Percentiles rank a stretch among this genome's conserved stretches.
Conservation (phyloP, 2,329 filamentous ascomycete genomes). For the Colletotrichum shisoi region DNA sequence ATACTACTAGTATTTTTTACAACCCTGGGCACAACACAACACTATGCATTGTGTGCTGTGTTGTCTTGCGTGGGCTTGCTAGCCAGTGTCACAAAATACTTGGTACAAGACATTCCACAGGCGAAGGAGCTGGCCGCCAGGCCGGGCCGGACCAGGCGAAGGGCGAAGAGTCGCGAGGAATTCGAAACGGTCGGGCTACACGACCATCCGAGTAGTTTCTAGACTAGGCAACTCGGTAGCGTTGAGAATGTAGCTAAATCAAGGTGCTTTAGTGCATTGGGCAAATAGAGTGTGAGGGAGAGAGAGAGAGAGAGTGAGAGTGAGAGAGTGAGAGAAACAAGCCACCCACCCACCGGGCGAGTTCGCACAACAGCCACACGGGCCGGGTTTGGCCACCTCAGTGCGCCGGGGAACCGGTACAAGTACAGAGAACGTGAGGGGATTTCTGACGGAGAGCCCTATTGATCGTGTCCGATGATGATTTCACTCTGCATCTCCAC, state of each 20-base stretch:
- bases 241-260: background rate
- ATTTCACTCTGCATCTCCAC: too few species aligned
- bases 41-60: background rate
- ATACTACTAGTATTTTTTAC: too few species aligned
- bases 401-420: background rate
- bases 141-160: background rate
- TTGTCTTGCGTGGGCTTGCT: background rate
- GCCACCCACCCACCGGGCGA: background rate
- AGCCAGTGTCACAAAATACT: background rate
- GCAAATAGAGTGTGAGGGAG: background rate
- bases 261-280: background rate
- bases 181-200: background rate
- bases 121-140: too few species aligned
- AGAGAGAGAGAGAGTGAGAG: background rate
- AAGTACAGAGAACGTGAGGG: too few species aligned
- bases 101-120: background rate
- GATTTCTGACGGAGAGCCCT: too few species aligned
- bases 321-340: background rate
- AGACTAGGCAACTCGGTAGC: background rate
- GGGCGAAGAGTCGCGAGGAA: background rate
- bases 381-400: background rate
- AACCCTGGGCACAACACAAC: too few species aligned
- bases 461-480: too few species aligned
- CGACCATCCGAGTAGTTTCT: too few species aligned
- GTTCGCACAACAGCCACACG: background rate